Conservation (phyloP, 768 basidiomycete species). For the Lactifluus pinguis region DNA sequence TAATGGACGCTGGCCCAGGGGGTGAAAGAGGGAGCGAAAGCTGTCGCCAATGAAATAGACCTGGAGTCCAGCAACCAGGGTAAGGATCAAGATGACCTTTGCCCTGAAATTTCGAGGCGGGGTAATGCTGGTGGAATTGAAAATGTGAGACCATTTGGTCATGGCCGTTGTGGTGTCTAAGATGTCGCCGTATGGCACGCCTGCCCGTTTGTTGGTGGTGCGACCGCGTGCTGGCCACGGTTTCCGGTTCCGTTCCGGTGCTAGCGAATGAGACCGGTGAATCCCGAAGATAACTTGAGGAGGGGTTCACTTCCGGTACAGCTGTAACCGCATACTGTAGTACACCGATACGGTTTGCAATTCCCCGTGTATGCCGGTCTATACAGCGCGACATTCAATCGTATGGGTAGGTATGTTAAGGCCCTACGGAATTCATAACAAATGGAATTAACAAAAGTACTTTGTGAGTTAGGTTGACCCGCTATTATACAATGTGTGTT, state of each 20-base stretch:
- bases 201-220: neutral
- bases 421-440: neutral
- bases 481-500: neutral
- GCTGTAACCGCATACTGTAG: neutral
- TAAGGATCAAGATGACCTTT: neutral
- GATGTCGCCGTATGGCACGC: neutral
- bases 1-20: neutral
- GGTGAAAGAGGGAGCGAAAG: constrained; percentile 1
- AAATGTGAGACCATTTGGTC: constrained; percentile 4
- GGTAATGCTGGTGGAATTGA: neutral
- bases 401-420: no score
- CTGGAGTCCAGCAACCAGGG: neutral
- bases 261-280: neutral
- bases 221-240: neutral
- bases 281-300: no score
- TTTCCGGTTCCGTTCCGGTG: neutral
- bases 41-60: constrained; percentile 2
- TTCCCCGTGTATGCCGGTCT: neutral
- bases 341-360: neutral
- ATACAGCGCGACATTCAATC: neutral
- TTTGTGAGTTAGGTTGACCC: neutral
- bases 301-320: no score
- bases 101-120: constrained; percentile 1
- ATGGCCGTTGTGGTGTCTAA: neutral
- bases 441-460: neutral